Base-by-base conservation (phyloP, 495 filamentous ascomycete genomes). In the Podospora comata region DNA sequence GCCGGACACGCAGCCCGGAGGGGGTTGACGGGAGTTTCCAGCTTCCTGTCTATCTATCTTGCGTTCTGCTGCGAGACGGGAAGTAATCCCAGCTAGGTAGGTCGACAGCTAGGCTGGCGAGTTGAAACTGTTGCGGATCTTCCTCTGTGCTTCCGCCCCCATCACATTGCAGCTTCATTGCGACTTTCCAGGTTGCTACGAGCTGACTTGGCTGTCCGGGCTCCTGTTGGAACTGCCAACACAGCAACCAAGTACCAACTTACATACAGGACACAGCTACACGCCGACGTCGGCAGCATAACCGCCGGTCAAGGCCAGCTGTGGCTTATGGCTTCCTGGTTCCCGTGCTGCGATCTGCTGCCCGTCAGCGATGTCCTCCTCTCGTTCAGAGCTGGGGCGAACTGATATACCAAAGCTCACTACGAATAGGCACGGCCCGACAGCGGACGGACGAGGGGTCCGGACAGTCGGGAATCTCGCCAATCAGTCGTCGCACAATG, bases 111-210 rank as follows among this genome's bases (percentile, higher is more conserved):
- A 32, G 30, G 55, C 55, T 19, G 55, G 6, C 55, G n/a, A 5
- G 55, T 58, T 26, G n/a, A 58, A 58, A n/a, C 15, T 19, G 55
- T 20, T 19, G n/a, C 30, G 32, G n/a, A 28, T 56, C 60, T 56
- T 30, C 23, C 63, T 28, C 56, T 68, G 62, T 23, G 34, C 67
- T 48, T 58, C 55, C 55, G 55, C 27, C n/a, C n/a, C 44, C 44
- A 15, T 13, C 61, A 63, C 68, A 69, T 66, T 59, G 64, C 64
- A 64, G 65, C 57, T 63, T 64, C 55, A 58, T 20, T 58, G 23
- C 55, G 23, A 58, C 55, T 58, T 1, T 58, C 23, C 55, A 7
- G n/a, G 55, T 19, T 26, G n/a, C 55, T n/a, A 57, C 54, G 16
- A 16, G 60, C 6, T 62, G 60, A 44, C 23, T 26, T 30, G 60